phyloP scores from a whole-genome alignment of 2,329 filamentous ascomycete genomes.

The Hirsutella thompsonii region DNA sequence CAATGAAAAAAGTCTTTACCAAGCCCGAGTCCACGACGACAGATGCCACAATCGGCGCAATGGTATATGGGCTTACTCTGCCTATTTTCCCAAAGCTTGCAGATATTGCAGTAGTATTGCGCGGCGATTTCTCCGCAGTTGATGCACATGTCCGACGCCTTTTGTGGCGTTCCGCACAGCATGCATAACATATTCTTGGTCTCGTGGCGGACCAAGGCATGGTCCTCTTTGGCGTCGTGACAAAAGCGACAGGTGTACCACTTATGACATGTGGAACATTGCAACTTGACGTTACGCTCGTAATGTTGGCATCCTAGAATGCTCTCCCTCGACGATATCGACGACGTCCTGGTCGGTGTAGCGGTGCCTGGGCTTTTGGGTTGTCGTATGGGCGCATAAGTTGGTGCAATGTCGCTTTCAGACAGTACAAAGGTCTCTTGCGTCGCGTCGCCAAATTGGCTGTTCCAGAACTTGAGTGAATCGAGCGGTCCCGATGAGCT shows the following conservation, averaged over 20 bases:
- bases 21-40: slow-evolving; percentile 75
- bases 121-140: slow-evolving; percentile 67
- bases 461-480: slow-evolving; percentile 47
- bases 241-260: slow-evolving; percentile 97
- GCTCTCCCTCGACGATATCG: slow-evolving; percentile 16
- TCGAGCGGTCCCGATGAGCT: slow-evolving; percentile 33
- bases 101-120: slow-evolving; percentile 86
- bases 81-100: slow-evolving; percentile 96
- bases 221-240: slow-evolving; percentile 73
- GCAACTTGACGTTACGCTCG: slow-evolving; percentile 87
- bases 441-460: slow-evolving; percentile 25
- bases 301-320: slow-evolving; percentile 82
- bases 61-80: slow-evolving; percentile 87
- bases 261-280: slow-evolving; percentile 76
- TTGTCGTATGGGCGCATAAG: slow-evolving; percentile 45
- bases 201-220: slow-evolving; percentile 64
- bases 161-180: slow-evolving; percentile 78
- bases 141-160: slow-evolving; percentile 64
- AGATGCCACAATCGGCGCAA: slow-evolving; percentile 92
- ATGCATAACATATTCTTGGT: slow-evolving; percentile 97
- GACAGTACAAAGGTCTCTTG: slow-evolving; percentile 36
- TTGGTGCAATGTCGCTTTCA: slow-evolving; percentile 52
- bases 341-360: slow-evolving; percentile 9
- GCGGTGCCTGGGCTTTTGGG: slow-evolving; percentile 33
- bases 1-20: slow-evolving; percentile 98